Conservation (phyloP, 345 rosid genomes). For the Salix purpurea region DNA sequence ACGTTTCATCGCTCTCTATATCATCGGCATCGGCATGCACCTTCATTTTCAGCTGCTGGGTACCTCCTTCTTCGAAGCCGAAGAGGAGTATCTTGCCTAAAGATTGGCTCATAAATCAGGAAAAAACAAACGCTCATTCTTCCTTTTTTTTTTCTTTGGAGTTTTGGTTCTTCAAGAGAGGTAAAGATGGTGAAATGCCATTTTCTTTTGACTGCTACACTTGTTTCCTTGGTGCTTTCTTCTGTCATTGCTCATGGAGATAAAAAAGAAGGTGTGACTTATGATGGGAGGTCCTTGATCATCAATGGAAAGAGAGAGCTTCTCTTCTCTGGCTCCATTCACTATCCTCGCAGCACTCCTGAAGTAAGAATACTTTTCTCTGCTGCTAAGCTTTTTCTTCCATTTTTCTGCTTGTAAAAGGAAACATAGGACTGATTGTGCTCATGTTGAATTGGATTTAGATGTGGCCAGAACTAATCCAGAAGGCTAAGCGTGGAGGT, state of each 20-base stretch:
- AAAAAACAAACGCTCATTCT: not conserved
- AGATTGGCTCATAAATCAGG: not conserved
- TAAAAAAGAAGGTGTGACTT: conserved; percentile 26
- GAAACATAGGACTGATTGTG: not conserved
- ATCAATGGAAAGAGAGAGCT: conserved; percentile 54
- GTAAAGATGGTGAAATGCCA: not conserved
- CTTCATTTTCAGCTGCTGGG: conserved; percentile 10
- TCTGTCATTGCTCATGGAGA: not conserved
- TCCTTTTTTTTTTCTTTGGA: not conserved
- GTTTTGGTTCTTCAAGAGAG: not conserved
- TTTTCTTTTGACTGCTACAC: conserved; percentile 9
- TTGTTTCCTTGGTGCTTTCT: conserved; percentile 12
- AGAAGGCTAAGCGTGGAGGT: conserved; percentile 52
- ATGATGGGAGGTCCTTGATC: conserved; percentile 60
- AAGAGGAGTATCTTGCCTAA: conserved; percentile 18
- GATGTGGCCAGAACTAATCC: conserved; percentile 51
- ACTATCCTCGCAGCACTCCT: conserved; percentile 78
- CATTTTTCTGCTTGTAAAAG: not conserved
- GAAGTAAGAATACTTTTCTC: conserved; percentile 32
- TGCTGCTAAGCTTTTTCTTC: not conserved
- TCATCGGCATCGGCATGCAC: not conserved
- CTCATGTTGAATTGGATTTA: conserved; percentile 19
- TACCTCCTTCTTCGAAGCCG: conserved; percentile 13
- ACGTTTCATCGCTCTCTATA: conserved; percentile 11
- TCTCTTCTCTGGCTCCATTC: conserved; percentile 83